phyloP scores from a whole-genome alignment of 768 basidiomycete genomes.

The Amanita exitialis region DNA sequence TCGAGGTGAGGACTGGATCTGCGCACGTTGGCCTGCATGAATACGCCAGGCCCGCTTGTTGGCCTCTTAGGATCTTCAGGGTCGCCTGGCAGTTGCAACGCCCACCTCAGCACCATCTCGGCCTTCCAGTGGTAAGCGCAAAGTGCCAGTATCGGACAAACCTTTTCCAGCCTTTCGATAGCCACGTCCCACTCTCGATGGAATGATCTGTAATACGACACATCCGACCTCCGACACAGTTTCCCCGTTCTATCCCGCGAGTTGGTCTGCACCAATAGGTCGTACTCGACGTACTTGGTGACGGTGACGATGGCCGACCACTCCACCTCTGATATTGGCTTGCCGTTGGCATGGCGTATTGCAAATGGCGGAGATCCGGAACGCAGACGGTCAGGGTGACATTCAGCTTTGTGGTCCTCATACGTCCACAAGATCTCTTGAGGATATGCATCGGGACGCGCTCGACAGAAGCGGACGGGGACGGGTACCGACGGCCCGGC shows the following conservation, averaged over 20 bases:
- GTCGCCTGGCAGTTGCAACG: conserved; percentile 1
- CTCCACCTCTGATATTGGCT: neutral
- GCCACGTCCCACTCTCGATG: neutral
- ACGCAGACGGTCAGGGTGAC: neutral
- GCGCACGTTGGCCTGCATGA: neutral
- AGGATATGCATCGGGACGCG: neutral
- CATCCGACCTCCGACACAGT: neutral
- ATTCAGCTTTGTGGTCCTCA: neutral
- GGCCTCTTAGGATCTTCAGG: neutral
- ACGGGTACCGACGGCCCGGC: neutral
- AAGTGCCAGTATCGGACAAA: neutral
- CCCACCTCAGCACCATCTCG: conserved; percentile 1
- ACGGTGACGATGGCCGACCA: conserved; percentile 1
- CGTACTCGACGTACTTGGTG: neutral
- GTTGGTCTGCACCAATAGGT: neutral
- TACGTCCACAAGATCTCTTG: neutral
- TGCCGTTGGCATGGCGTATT: conserved; percentile 1
- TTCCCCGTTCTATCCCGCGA: neutral
- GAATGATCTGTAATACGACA: neutral
- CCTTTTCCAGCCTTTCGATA: neutral
- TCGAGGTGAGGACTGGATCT: neutral
- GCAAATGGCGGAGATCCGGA: neutral
- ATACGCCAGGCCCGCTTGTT: neutral
- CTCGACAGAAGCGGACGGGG: neutral
- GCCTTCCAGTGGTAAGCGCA: conserved; percentile 5